Conservation (phyloP, 2,329 filamentous ascomycete species). For the Ophiostoma himal-ulmi region DNA sequence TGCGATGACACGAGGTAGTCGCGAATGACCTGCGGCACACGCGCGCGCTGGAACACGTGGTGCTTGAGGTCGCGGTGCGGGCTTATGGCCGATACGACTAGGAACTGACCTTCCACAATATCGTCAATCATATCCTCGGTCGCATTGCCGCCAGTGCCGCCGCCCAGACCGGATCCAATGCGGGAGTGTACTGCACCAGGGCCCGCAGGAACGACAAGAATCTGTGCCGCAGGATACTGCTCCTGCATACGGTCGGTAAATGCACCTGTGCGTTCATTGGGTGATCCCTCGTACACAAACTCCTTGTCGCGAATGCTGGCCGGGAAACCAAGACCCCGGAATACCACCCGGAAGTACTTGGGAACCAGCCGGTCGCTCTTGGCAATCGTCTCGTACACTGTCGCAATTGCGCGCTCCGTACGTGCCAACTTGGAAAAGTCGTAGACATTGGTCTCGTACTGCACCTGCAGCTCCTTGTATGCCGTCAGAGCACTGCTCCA, state of each 20-base stretch:
- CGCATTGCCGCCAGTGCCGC: constrained; percentile 28
- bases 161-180: constrained; percentile 15
- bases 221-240: constrained; percentile 78
- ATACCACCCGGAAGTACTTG: constrained; percentile 87
- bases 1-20: constrained; percentile 78
- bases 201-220: constrained; percentile 43
- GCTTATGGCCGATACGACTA: constrained; percentile 74
- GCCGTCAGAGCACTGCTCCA: constrained; percentile 84
- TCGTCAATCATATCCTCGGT: constrained; percentile 61
- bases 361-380: constrained; percentile 73
- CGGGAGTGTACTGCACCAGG: constrained; percentile 17
- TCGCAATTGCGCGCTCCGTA: constrained; percentile 83
- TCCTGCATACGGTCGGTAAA: constrained; percentile 92
- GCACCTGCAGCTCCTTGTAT: constrained; percentile 83
- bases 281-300: constrained; percentile 81
- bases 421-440: constrained; percentile 90
- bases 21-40: constrained; percentile 74
- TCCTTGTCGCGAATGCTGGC: constrained; percentile 76
- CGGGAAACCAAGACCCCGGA: constrained; percentile 85
- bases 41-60: constrained; percentile 80
- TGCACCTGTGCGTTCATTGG: constrained; percentile 67
- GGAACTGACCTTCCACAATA: constrained; percentile 75
- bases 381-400: constrained; percentile 81
- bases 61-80: constrained; percentile 77
- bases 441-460: constrained; percentile 84